phyloP scores from a whole-genome alignment of 1,139 yeast genomes.

The Kazachstania sp. region DNA sequence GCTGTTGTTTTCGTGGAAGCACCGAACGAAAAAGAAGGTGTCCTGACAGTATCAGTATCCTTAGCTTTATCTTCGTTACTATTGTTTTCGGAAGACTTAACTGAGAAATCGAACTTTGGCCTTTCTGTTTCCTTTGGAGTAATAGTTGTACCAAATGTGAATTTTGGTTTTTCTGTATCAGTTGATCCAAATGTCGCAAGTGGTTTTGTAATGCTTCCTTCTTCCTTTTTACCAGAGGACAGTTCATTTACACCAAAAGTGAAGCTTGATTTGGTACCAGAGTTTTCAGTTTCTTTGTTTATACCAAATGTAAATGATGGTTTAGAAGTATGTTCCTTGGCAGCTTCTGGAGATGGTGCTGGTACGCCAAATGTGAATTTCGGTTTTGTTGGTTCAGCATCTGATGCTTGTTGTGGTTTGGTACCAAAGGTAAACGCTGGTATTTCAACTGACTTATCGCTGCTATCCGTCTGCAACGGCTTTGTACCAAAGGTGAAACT shows the following conservation, averaged over 20 bases:
- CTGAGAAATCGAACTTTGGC: not conserved
- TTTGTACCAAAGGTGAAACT: constrained; percentile 16
- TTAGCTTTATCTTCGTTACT: not conserved
- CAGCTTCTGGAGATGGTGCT: not conserved
- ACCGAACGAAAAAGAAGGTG: constrained; percentile 18
- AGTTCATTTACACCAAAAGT: constrained; percentile 16
- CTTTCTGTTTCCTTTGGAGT: not conserved
- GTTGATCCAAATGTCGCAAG: not conserved
- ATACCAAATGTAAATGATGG: constrained; percentile 29
- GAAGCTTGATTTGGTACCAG: constrained; percentile 20
- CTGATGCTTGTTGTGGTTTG: not conserved
- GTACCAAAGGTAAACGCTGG: not conserved
- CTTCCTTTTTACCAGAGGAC: not conserved
- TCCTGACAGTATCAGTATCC: not conserved
- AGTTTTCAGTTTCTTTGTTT: constrained; percentile 13
- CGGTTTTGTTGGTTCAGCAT: constrained; percentile 5
- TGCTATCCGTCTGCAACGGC: not conserved
- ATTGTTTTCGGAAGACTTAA: not conserved
- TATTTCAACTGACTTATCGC: constrained; percentile 1
- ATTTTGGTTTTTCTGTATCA: not conserved
- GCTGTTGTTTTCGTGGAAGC: constrained; percentile 3
- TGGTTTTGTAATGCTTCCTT: not conserved
- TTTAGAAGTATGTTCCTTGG: constrained; percentile 13
- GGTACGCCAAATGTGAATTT: constrained; percentile 17
- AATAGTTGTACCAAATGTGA: not conserved